A percentile compares a stretch with the other conserved stretches of the same genome.
Conservation (phyloP, 306 rosid species). For the Crotalaria pallida region DNA sequence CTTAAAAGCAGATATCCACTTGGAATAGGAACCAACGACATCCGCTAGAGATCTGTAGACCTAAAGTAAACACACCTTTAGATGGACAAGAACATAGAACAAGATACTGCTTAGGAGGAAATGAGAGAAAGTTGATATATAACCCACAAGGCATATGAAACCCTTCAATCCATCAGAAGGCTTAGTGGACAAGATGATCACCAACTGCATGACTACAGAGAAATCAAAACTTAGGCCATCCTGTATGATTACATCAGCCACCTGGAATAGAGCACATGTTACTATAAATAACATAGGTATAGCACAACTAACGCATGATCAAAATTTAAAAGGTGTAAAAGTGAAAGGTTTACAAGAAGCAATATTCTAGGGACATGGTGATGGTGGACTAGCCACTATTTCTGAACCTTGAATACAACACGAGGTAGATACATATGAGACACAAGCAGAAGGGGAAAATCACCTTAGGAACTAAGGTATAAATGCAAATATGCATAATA, state of each 20-base stretch:
- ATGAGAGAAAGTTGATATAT: conserved; percentile 6
- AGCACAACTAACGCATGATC: neutral
- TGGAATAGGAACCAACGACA: conserved; percentile 84
- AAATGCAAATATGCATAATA: conserved; percentile 7
- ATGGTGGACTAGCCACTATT: conserved; percentile 5
- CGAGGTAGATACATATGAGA: neutral
- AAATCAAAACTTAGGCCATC: conserved; percentile 76
- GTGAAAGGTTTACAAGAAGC: conserved; percentile 9
- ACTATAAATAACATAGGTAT: conserved; percentile 19
- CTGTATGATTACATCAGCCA: conserved; percentile 78
- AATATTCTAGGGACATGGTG: neutral
- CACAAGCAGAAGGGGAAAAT: neutral
- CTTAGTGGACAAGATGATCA: conserved; percentile 62
- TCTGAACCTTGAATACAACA: neutral
- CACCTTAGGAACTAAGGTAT: neutral
- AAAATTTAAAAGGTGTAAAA: conserved; percentile 4
- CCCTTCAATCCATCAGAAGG: conserved; percentile 78
- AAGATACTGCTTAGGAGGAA: conserved; percentile 19
- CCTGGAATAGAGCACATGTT: conserved; percentile 54
- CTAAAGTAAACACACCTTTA: conserved; percentile 42
- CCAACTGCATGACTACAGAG: conserved; percentile 82
- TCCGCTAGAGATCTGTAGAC: conserved; percentile 91
- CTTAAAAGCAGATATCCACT: conserved; percentile 76
- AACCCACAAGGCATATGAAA: conserved; percentile 76
- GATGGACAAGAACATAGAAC: conserved; percentile 18